Percentiles rank a stretch among this genome's conserved stretches.
These are phyloP conservation scores for Prunus salicina DNA, from an alignment of 306 rosid genomes.

Conservation along the genomic window DNA sequence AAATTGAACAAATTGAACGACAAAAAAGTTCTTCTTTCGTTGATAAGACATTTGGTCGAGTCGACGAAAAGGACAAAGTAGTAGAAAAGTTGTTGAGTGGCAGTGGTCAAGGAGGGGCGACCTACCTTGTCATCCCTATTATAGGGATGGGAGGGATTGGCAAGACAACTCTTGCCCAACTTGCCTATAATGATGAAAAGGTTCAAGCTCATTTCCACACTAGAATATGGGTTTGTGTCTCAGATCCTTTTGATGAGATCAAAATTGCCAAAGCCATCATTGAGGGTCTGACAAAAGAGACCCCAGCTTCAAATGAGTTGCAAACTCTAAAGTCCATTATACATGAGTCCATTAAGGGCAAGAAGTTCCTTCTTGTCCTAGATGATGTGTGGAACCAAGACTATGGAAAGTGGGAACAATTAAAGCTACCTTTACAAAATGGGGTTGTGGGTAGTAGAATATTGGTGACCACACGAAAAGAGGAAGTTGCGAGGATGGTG, in stretches of 20 bases:
- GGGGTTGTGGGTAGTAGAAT: slow-evolving; percentile 18
- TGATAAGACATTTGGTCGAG: slow-evolving; percentile 14
- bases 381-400: slow-evolving; percentile 17
- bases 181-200: slow-evolving; percentile 13
- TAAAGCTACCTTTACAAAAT: neutral
- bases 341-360: neutral
- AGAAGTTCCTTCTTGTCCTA: neutral
- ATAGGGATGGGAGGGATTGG: slow-evolving; percentile 27
- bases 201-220: neutral
- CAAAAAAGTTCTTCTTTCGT: slow-evolving; percentile 7
- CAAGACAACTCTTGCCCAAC: slow-evolving; percentile 16
- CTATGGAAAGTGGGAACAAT: neutral
- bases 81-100: neutral
- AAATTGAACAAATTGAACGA: neutral
- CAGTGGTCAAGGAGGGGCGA: neutral
- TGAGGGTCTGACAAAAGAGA: neutral
- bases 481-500: slow-evolving; percentile 11
- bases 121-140: slow-evolving; percentile 7
- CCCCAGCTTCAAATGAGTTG: neutral
- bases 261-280: slow-evolving; percentile 9
- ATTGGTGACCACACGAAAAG: slow-evolving; percentile 4
- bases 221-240: slow-evolving; percentile 23
- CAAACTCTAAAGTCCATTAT: neutral
- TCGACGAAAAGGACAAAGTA: neutral
- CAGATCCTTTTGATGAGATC: slow-evolving; percentile 20